phyloP scores from a whole-genome alignment of 331 rosid genomes.

The Acacia pycnantha region DNA sequence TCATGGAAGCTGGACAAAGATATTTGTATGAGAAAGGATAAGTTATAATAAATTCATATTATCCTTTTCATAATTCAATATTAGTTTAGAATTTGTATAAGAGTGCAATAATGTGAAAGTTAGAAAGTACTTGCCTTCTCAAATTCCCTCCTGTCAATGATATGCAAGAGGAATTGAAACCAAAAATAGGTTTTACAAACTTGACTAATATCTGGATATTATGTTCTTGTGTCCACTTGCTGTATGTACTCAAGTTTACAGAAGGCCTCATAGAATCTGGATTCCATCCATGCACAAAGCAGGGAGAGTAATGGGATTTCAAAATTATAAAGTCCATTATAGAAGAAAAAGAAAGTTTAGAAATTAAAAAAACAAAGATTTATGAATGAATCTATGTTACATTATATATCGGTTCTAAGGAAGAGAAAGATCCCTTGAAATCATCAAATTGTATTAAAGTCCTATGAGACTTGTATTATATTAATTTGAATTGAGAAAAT shows the following conservation, averaged over 20 bases:
- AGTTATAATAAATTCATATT: slow-evolving; percentile 6
- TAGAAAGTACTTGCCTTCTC: slow-evolving; percentile 53
- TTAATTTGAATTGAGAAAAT: too few relatives aligned
- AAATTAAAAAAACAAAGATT: background rate
- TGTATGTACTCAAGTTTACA: slow-evolving; percentile 77
- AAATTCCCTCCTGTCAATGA: slow-evolving; percentile 70
- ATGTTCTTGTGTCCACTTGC: slow-evolving; percentile 65
- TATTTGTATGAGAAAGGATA: slow-evolving; percentile 23
- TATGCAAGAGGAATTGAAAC: slow-evolving; percentile 71
- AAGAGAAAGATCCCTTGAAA: too few relatives aligned
- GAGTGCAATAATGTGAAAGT: background rate
- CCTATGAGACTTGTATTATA: too few relatives aligned
- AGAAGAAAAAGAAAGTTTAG: background rate
- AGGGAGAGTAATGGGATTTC: slow-evolving; percentile 1
- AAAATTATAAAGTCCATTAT: too few relatives aligned
- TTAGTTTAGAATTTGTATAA: background rate
- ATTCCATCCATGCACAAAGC: slow-evolving; percentile 32
- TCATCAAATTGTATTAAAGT: too few relatives aligned
- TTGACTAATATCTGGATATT: slow-evolving; percentile 49
- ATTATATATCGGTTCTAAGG: background rate
- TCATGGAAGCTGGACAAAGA: slow-evolving; percentile 54
- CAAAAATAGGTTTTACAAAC: slow-evolving; percentile 77
- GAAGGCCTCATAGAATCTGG: slow-evolving; percentile 75
- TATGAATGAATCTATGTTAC: background rate
- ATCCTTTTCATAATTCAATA: background rate